Conservation (phyloP, 1,284 basidiomycete genomes). For the Boletellus deceptivus region DNA sequence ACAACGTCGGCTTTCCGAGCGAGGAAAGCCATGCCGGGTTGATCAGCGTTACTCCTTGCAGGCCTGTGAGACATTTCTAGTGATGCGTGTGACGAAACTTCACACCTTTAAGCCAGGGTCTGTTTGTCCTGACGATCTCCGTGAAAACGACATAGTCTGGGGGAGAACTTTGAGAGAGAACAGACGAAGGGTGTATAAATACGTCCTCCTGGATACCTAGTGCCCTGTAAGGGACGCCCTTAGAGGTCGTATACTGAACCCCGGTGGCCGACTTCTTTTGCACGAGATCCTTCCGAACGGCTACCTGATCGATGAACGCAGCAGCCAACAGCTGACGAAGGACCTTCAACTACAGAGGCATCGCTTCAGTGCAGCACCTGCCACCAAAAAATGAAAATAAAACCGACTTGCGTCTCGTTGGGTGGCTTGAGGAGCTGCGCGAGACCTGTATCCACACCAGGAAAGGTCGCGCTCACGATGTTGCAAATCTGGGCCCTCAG, state of each 20-base stretch:
- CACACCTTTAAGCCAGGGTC: conserved; percentile 80
- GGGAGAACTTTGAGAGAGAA: conserved; percentile 68
- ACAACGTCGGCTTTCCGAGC: conserved; percentile 76
- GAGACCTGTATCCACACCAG: conserved; percentile 58
- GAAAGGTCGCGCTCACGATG: conserved; percentile 75
- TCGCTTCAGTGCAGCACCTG: conserved; percentile 1
- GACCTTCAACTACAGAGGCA: conserved; percentile 71
- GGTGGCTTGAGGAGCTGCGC: conserved; percentile 68
- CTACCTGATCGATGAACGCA: conserved; percentile 95
- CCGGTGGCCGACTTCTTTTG: conserved; percentile 58
- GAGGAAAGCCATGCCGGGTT: conserved; percentile 89
- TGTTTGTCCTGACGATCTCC: conserved; percentile 75
- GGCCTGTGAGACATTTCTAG: conserved; percentile 2
- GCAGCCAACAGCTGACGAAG: conserved; percentile 87
- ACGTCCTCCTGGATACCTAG: conserved; percentile 84
- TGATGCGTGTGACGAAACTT: conserved; percentile 8
- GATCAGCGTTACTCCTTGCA: conserved; percentile 74
- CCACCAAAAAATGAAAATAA: neutral
- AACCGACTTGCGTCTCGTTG: conserved; percentile 63
- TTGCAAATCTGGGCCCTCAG: conserved; percentile 87
- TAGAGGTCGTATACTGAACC: conserved; percentile 70
- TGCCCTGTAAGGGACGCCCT: conserved; percentile 83
- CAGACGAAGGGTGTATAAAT: conserved; percentile 90
- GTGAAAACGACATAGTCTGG: conserved; percentile 89
- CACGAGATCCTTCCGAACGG: conserved; percentile 85